These are phyloP conservation scores for Fonsecaea nubica DNA, from an alignment of 2,329 filamentous ascomycete species.

Conservation along the genomic window DNA sequence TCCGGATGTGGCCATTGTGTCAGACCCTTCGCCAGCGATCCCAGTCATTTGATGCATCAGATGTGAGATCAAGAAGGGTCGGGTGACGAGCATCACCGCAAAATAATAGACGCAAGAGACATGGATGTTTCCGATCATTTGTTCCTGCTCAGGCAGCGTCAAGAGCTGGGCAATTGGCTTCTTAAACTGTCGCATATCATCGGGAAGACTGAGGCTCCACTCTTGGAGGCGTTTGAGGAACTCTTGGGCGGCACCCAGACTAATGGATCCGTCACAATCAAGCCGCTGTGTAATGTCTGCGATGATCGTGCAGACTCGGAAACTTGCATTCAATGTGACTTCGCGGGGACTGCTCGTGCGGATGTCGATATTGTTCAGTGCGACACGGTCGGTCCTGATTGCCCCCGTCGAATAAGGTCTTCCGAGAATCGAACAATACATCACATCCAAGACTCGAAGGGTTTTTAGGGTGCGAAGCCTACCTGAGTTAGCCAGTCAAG, in stretches of 20 bases:
- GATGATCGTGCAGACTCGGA: slow-evolving; percentile 50
- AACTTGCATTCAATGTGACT: slow-evolving; percentile 40
- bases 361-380: slow-evolving; percentile 37
- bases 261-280: slow-evolving; percentile 50
- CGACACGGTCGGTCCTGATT: slow-evolving; percentile 42
- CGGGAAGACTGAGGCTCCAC: slow-evolving; percentile 56
- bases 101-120: slow-evolving; percentile 66
- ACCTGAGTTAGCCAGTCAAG: slow-evolving; percentile 7
- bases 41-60: slow-evolving; percentile 45
- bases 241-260: slow-evolving; percentile 47
- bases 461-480: slow-evolving; percentile 57
- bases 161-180: slow-evolving; percentile 37
- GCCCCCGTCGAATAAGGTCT: slow-evolving; percentile 49
- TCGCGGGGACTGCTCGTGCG: slow-evolving; percentile 38
- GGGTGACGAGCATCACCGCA: slow-evolving; percentile 63
- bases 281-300: slow-evolving; percentile 54
- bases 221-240: slow-evolving; percentile 53
- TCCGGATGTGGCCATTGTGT: background rate
- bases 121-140: slow-evolving; percentile 59
- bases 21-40: background rate
- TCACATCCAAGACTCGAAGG: slow-evolving; percentile 55
- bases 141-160: slow-evolving; percentile 41
- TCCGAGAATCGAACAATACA: slow-evolving; percentile 58
- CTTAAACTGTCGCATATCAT: slow-evolving; percentile 40
- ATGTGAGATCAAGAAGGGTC: slow-evolving; percentile 62